Evolutionary conservation across 495 filamentous ascomycete species (phyloP).

Genomic region (Hypoxylon cercidicola): DNA sequence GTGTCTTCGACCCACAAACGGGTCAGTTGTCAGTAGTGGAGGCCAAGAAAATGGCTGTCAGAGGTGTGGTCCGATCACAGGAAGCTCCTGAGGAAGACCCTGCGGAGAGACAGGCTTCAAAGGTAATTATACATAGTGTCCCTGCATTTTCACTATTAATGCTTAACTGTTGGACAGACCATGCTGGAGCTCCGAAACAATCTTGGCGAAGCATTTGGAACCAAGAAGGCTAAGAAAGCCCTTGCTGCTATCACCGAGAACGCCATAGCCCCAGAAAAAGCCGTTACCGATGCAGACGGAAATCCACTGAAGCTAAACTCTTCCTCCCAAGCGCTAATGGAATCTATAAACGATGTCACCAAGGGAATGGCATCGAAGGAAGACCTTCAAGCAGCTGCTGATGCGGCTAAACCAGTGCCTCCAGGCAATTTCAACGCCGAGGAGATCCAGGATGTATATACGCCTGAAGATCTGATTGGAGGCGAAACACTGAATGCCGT

Average conservation of each 20-base stretch:
- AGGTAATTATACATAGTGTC: constrained; percentile 47
- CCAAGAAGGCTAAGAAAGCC: constrained; percentile 90
- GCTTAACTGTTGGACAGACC: constrained; percentile 56
- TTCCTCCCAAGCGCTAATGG: constrained; percentile 70
- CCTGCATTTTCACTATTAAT: not conserved
- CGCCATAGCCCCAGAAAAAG: constrained; percentile 66
- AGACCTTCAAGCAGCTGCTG: constrained; percentile 71
- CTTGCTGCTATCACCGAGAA: constrained; percentile 81
- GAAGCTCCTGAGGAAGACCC: constrained; percentile 53
- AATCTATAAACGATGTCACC: constrained; percentile 67
- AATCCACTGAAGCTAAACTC: constrained; percentile 62
- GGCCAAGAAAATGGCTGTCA: constrained; percentile 78
- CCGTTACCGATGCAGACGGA: constrained; percentile 46
- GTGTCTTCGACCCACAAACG: constrained; percentile 79
- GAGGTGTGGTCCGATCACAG: constrained; percentile 68
- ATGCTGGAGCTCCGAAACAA: constrained; percentile 69
- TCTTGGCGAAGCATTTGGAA: constrained; percentile 91
- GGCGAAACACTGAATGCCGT: constrained; percentile 67
- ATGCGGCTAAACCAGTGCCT: constrained; percentile 81
- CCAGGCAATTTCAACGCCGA: constrained; percentile 75
- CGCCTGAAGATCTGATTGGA: constrained; percentile 73
- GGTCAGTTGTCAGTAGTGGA: constrained; percentile 78
- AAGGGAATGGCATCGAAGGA: constrained; percentile 66
- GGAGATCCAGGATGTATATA: constrained; percentile 84
- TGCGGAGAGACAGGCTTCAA: constrained; percentile 47